A percentile compares a stretch with the other conserved stretches of the same genome.
Evolutionary conservation across 768 basidiomycete genomes (phyloP).

Genomic region (Mycena rosella): DNA sequence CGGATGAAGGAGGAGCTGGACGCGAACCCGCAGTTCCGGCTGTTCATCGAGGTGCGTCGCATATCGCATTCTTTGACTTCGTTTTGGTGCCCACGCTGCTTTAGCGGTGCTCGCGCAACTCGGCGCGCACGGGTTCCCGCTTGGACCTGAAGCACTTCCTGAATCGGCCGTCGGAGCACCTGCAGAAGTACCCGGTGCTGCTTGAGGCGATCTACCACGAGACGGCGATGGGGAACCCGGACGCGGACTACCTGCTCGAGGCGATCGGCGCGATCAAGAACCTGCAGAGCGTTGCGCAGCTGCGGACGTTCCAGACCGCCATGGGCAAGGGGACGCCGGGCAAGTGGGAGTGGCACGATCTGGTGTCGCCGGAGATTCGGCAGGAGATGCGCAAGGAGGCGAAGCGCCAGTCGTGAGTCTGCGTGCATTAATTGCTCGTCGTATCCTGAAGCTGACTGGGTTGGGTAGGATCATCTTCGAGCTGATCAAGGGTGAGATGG

Average conservation of each 20-base stretch:
- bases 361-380: slow-evolving; percentile 78
- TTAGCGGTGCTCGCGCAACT: slow-evolving; percentile 59
- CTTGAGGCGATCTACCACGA: slow-evolving; percentile 90
- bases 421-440: slow-evolving; percentile 39
- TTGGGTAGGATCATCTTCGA: slow-evolving; percentile 86
- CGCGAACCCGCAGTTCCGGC: slow-evolving; percentile 80
- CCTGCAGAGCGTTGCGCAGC: slow-evolving; percentile 82
- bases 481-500: slow-evolving; percentile 95
- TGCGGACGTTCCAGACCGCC: slow-evolving; percentile 91
- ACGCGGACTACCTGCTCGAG: slow-evolving; percentile 84
- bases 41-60: slow-evolving; percentile 84
- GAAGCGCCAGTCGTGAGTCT: slow-evolving; percentile 85
- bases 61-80: background rate
- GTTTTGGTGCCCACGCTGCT: background rate
- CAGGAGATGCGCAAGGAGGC: slow-evolving; percentile 74
- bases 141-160: slow-evolving; percentile 84
- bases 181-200: slow-evolving; percentile 87
- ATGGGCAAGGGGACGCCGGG: slow-evolving; percentile 85
- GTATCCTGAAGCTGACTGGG: background rate
- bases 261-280: slow-evolving; percentile 89
- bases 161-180: slow-evolving; percentile 82
- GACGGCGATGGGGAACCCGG: slow-evolving; percentile 84
- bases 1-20: slow-evolving; percentile 89
- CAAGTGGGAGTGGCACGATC: slow-evolving; percentile 93
- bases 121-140: slow-evolving; percentile 55